Conservation (phyloP, 352 stramenopile genomes). For the Phytophthora brassicae region DNA sequence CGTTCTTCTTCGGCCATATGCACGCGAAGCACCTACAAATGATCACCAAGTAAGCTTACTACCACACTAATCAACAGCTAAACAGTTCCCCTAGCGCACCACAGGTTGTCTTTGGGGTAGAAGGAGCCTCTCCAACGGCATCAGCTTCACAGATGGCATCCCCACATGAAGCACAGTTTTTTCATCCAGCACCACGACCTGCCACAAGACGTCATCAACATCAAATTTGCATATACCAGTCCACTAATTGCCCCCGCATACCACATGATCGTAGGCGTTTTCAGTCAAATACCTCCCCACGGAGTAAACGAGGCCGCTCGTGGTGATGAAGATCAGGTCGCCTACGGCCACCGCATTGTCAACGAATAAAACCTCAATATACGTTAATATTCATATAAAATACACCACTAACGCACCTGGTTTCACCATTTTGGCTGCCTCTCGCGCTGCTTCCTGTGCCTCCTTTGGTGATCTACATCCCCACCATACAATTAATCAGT, state of each 20-base stretch:
- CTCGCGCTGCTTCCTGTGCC: conserved; percentile 55
- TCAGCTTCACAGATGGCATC: conserved; percentile 50
- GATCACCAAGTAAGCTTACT: conserved; percentile 1
- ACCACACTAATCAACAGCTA: neutral
- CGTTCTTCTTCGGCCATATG: conserved; percentile 49
- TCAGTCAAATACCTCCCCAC: conserved; percentile 57
- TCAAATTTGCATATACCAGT: neutral
- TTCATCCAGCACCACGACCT: conserved; percentile 72
- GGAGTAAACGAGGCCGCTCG: conserved; percentile 69
- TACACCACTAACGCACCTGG: conserved; percentile 40
- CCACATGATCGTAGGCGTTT: conserved; percentile 79
- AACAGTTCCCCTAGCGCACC: conserved; percentile 28
- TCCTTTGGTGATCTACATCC: conserved; percentile 53
- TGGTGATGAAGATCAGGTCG: conserved; percentile 83
- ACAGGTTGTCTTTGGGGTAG: conserved; percentile 72
- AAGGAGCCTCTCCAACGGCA: conserved; percentile 67
- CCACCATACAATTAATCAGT: neutral
- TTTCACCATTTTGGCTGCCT: conserved; percentile 61
- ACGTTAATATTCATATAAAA: neutral
- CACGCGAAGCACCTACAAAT: conserved; percentile 53
- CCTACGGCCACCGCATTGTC: conserved; percentile 32
- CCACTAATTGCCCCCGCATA: conserved; percentile 27
- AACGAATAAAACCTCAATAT: neutral
- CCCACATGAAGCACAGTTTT: conserved; percentile 65
- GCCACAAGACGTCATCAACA: neutral